Base-by-base conservation (phyloP, 306 rosid genomes). In the Luffa acutangula region DNA sequence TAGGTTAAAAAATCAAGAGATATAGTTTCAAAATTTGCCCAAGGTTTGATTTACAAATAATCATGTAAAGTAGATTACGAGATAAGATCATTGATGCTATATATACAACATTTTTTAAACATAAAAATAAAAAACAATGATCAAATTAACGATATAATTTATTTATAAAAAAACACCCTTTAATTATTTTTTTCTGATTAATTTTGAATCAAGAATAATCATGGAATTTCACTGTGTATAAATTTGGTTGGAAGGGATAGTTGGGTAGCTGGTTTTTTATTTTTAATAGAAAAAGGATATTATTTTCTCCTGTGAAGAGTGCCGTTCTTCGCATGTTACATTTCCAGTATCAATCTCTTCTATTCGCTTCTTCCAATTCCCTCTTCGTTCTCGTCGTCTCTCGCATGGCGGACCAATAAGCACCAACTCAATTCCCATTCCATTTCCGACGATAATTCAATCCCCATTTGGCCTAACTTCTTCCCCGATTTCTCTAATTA, bases 261-360 rank as follows among this genome's bases (percentile, higher is more conserved):
- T 64, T 64, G 45, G 15, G 69, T 64, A 2, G 2, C 1, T 65
- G 72, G 49, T 37, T 37, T 34, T 64, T 62, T 20, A 43, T 18
- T 20, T 21, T 25, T 13, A 14, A 48, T 49, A n/a, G 59, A 51
- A 75, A 75, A 75, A 33, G 33, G 62, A 75, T 75, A 51, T 52
- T 75, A 49, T 75, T 52, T 75, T 53, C 49, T 75, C 59, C 8
- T 75, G 78, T 75, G 78, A 34, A 75, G 78, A 52, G 78, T 75
- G 78, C 78, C 78, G 78, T 75, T 75, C 64, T 52, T 75, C 64
- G 78, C 59, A 75, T 75, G 78, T 52, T 75, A 39, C 78, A 75
- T 34, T 75, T 53, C 21, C 36, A 75, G 78, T 52, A 75, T 75
- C 78, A 75, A 75, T 75, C 31, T 70, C 64, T 75, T 10, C 33